Percentiles rank a stretch among this genome's conserved stretches.
Conservation (phyloP, 2,329 filamentous ascomycete genomes). For the Pyrenophora teres region DNA sequence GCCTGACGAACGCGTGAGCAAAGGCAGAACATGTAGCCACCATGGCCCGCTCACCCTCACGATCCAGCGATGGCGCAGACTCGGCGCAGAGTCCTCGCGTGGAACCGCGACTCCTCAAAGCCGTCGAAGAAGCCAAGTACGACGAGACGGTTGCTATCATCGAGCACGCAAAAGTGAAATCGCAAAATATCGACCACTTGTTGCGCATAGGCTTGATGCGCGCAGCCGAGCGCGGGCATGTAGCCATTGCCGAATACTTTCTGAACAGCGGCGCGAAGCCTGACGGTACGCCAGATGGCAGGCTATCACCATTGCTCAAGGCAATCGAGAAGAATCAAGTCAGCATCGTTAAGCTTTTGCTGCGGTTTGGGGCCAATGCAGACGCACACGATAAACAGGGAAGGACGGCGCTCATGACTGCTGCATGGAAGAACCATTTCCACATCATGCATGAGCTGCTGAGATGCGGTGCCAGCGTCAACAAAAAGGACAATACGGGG, state of each 20-base stretch:
- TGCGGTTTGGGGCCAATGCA: conserved; percentile 40
- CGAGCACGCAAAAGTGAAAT: conserved; percentile 39
- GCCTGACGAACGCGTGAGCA: conserved; percentile 5
- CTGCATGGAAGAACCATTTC: conserved; percentile 42
- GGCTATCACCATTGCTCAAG: conserved; percentile 38
- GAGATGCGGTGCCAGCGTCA: conserved; percentile 46
- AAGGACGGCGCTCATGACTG: conserved; percentile 46
- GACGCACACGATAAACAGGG: conserved; percentile 45
- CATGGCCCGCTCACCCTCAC: conserved; percentile 45
- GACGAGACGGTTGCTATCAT: conserved; percentile 43
- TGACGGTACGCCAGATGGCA: conserved; percentile 39
- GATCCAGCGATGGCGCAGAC: conserved; percentile 43
- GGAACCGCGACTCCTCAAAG: conserved; percentile 44
- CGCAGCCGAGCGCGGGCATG: conserved; percentile 41
- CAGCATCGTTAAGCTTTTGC: conserved; percentile 37
- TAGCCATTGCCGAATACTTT: conserved; percentile 38
- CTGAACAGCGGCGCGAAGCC: conserved; percentile 42
- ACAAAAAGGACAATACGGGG: conserved; percentile 42
- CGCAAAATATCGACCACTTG: conserved; percentile 41
- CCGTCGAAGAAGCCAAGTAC: conserved; percentile 39
- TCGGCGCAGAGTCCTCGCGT: conserved; percentile 34
- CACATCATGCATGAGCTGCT: conserved; percentile 46
- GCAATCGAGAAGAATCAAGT: conserved; percentile 41
- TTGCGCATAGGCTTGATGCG: conserved; percentile 45
- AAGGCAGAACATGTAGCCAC: conserved; percentile 18